Percentiles rank a stretch among this genome's conserved stretches.
These are phyloP conservation scores for Termitomyces sp. DNA, from an alignment of 768 basidiomycete genomes.

Conservation along the genomic window DNA sequence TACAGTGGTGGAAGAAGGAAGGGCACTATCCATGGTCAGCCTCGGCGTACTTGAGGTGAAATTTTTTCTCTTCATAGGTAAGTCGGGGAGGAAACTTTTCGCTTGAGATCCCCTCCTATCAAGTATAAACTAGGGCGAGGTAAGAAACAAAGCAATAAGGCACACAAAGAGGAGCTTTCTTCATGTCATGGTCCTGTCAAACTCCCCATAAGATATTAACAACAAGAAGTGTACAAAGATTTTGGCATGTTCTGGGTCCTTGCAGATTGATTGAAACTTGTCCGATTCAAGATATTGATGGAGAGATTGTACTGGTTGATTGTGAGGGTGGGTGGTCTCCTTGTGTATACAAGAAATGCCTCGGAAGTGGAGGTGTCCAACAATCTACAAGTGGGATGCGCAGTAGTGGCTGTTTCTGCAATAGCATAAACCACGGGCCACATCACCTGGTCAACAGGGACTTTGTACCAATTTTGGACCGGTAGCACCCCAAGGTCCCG, in stretches of 20 bases:
- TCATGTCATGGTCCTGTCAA: neutral
- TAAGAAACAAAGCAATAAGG: neutral
- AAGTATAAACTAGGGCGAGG: neutral
- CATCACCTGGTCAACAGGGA: neutral
- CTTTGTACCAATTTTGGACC: neutral
- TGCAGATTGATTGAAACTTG: neutral
- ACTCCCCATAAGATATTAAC: neutral
- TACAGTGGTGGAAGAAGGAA: no score
- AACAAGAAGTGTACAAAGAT: neutral
- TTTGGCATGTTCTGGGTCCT: neutral
- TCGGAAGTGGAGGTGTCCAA: no score
- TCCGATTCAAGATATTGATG: neutral
- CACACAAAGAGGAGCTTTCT: neutral
- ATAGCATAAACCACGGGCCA: neutral
- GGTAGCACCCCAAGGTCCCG: neutral
- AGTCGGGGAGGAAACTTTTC: neutral
- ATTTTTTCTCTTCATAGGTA: neutral
- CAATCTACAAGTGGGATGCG: neutral
- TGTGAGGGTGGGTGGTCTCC: neutral
- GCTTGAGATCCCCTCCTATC: neutral
- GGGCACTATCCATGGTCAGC: neutral
- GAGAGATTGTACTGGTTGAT: neutral
- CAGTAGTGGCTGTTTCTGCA: neutral
- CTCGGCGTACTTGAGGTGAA: neutral
- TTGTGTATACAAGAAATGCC: neutral